A percentile compares a stretch with the other conserved stretches of the same genome.
phyloP scores from a whole-genome alignment of 2,329 filamentous ascomycete species.

The Trematosphaeria pertusa region DNA sequence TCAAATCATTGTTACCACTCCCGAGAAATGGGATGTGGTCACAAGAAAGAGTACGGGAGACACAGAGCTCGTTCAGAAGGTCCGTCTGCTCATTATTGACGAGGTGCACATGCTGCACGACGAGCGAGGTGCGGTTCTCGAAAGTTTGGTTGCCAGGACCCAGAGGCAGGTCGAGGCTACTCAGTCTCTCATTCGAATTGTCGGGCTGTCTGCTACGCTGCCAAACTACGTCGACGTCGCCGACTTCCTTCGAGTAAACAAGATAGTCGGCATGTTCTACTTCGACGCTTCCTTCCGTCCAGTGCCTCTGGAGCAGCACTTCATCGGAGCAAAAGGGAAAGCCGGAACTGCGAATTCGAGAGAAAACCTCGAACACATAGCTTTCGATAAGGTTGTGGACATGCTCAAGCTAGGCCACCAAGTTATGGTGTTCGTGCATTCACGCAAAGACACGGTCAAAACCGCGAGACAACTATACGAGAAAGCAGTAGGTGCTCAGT shows the following conservation, averaged over 20 bases:
- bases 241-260: constrained; percentile 96
- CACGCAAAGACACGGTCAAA: constrained; percentile 88
- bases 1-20: constrained; percentile 97
- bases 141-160: constrained; percentile 93
- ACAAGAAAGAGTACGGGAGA: constrained; percentile 97
- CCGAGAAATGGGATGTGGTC: constrained; percentile 99
- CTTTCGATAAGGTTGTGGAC: constrained; percentile 92
- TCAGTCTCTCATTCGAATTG: constrained; percentile 93
- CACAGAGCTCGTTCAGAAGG: constrained; percentile 96
- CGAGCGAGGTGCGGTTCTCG: constrained; percentile 92
- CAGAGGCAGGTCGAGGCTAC: constrained; percentile 97
- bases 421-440: constrained; percentile 99
- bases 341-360: constrained; percentile 78
- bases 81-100: constrained; percentile 93
- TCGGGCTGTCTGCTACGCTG: constrained; percentile 92
- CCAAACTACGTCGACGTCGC: constrained; percentile 97
- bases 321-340: constrained; percentile 95
- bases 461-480: constrained; percentile 87
- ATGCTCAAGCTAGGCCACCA: constrained; percentile 95
- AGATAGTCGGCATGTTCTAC: constrained; percentile 91
- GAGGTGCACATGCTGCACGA: constrained; percentile 99
- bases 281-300: constrained; percentile 96
- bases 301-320: constrained; percentile 95
- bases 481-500: constrained; percentile 82
- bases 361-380: constrained; percentile 85